Base-by-base conservation (phyloP, 441 rosid species). In the Gossypium davidsonii region DNA sequence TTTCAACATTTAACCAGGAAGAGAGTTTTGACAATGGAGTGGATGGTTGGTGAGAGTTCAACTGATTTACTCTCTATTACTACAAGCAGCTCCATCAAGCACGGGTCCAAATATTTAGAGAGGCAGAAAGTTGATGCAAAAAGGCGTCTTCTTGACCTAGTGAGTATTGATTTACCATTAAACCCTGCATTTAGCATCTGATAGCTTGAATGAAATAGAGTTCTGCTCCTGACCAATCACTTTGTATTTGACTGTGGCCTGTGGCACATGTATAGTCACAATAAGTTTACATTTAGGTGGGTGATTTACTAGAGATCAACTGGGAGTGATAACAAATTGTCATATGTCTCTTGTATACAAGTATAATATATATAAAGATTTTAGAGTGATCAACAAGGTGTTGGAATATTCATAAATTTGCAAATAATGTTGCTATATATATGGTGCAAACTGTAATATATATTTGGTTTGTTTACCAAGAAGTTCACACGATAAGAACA, bases 21-120 rank as follows among this genome's bases (percentile, higher is more conserved):
- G 87, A 85, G 95, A 83, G 91, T 92, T 79, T 82, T 92, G 84
- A 94, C 98, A n/a, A 89, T 94, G 98, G 98, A 94, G 80, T 94
- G 98, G 98, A 90, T 94, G 72, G 90, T 56, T 78, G 98, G 98
- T 53, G 97, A 92, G 74, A 90, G 94, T 79, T 89, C 97, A 72
- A 89, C 87, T 20, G 90, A 86, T 83, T 81, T 94, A 76, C 72
- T 86, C 66, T 65, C 90, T 51, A 15, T 83, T 73, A 79, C 93
- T 67, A 70, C 83, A 56, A 74, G 80, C 51, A 57, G 78, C 70
- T 73, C 89, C 79, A 46, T 48, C 63, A 81, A 78, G 59, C 67
- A 74, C 74, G 84, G 80, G 70, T 67, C 74, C 73, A 76, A 70
- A 53, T 59, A 79, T 82, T 76, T 86, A 37, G 93, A 92, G 80